phyloP scores from a whole-genome alignment of 345 rosid genomes.

The Brassica nigra region DNA sequence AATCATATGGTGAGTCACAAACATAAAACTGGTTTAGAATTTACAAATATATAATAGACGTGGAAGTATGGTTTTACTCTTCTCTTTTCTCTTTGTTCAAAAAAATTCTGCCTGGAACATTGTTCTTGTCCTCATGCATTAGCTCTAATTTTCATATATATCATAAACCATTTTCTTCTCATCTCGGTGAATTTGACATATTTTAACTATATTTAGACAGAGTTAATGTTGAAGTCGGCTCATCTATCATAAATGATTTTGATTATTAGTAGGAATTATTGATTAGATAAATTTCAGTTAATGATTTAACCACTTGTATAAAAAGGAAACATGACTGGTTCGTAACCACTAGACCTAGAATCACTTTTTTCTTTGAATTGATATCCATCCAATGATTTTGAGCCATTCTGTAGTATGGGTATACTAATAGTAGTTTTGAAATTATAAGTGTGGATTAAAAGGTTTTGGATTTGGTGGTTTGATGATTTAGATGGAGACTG shows the following conservation, averaged over 20 bases:
- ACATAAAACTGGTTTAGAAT: constrained; percentile 24
- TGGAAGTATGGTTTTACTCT: constrained; percentile 16
- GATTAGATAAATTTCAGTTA: no score
- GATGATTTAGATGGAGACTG: no score
- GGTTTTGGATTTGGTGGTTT: no score
- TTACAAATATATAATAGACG: constrained; percentile 17
- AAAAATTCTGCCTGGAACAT: constrained; percentile 17
- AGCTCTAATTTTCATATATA: constrained; percentile 29
- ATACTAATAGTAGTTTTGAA: no score
- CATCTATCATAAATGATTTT: background rate
- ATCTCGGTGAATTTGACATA: constrained; percentile 33
- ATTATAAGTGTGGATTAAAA: no score
- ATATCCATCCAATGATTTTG: no score
- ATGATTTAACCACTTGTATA: no score
- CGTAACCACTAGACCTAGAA: no score
- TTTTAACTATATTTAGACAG: background rate
- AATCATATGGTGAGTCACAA: constrained; percentile 56
- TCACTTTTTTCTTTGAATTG: no score
- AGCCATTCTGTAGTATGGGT: no score
- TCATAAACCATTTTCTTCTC: constrained; percentile 17
- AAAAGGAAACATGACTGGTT: no score
- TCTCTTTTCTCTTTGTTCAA: background rate
- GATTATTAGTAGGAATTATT: background rate
- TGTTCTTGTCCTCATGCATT: constrained; percentile 19
- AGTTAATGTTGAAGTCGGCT: background rate